These are phyloP conservation scores for Colletotrichum liaoningense DNA, from an alignment of 2,329 filamentous ascomycete genomes.

Conservation along the genomic window DNA sequence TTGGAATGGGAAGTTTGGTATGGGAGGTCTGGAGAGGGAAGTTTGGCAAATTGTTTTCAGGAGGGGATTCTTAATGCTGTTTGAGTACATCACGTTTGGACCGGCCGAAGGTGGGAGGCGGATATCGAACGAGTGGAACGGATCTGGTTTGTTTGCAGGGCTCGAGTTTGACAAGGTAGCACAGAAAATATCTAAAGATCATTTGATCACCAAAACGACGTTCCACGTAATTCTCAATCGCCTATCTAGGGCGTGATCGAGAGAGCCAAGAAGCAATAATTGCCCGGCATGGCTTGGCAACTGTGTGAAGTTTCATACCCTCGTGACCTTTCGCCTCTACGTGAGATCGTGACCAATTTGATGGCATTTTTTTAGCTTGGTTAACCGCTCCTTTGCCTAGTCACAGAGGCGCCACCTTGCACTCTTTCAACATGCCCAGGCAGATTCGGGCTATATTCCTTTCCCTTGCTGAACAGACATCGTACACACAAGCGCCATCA, in stretches of 20 bases:
- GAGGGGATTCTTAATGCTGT: conserved; percentile 3
- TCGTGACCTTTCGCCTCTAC: no score
- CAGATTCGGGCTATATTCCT: not conserved
- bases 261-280: not conserved
- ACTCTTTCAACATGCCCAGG: not conserved
- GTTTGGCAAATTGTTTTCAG: not conserved
- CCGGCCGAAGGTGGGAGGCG: not conserved
- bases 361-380: not conserved
- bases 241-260: not conserved
- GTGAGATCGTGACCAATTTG: not conserved
- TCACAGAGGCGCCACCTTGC: not conserved
- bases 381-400: not conserved
- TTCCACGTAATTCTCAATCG: not conserved
- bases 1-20: no score
- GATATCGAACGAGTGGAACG: not conserved
- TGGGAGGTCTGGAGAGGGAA: not conserved
- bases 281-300: not conserved
- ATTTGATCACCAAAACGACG: conserved; percentile 8
- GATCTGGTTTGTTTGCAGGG: not conserved
- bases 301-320: not conserved
- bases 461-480: not conserved
- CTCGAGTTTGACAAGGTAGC: not conserved
- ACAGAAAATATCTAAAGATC: conserved; percentile 21
- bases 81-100: not conserved
- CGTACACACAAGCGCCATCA: not conserved